A percentile compares a stretch with the other conserved stretches of the same genome.
Conservation (phyloP, 192 early-diverging fungal species). For the Gaertneriomyces semiglobifer region DNA sequence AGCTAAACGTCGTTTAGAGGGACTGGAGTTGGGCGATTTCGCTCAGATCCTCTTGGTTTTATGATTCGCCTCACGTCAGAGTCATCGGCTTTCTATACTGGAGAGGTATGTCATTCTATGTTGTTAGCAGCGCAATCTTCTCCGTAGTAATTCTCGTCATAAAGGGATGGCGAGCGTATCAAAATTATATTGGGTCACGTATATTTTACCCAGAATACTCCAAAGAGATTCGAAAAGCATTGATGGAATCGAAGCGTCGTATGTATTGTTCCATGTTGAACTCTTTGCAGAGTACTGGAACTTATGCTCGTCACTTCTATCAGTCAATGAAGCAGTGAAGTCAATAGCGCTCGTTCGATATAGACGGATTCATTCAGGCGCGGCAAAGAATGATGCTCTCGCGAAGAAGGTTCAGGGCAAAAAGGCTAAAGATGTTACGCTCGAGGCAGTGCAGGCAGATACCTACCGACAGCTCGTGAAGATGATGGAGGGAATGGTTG, state of each 20-base stretch:
- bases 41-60: conserved; percentile 70
- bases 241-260: conserved; percentile 58
- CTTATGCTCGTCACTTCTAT: background rate
- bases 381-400: background rate
- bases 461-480: conserved; percentile 28
- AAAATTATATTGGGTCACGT: conserved; percentile 67
- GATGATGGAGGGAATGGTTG: conserved; percentile 55
- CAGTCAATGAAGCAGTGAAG: conserved; percentile 3
- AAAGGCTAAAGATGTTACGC: background rate
- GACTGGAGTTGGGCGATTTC: conserved; percentile 40
- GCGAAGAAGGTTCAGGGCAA: conserved; percentile 3
- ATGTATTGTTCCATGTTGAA: conserved; percentile 9
- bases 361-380: conserved; percentile 42
- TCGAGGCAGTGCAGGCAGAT: conserved; percentile 28
- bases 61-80: conserved; percentile 51
- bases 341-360: conserved; percentile 34
- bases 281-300: background rate
- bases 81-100: conserved; percentile 35
- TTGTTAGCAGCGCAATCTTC: background rate
- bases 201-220: conserved; percentile 69
- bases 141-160: conserved; percentile 7
- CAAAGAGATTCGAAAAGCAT: conserved; percentile 56
- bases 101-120: conserved; percentile 20
- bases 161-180: conserved; percentile 78
- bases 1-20: conserved; percentile 31